Conservation (phyloP, 441 rosid species). For the Flueggea neowawraea region DNA sequence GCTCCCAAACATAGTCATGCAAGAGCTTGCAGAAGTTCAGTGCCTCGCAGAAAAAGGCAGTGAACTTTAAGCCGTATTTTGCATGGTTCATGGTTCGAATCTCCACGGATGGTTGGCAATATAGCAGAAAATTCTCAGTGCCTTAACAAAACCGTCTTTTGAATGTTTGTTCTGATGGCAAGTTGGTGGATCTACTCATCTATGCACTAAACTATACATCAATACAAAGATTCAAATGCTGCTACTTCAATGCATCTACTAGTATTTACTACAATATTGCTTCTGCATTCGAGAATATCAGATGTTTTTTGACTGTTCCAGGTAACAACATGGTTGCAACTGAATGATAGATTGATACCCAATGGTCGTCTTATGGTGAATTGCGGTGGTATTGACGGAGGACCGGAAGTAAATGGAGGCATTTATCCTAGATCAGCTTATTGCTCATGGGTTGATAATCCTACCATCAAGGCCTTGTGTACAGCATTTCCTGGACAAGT, state of each 20-base stretch:
- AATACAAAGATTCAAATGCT: too few species aligned
- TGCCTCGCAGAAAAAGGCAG: too few species aligned
- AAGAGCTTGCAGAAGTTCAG: too few species aligned
- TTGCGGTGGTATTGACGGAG: constrained; percentile 58
- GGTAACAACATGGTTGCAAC: constrained; percentile 60
- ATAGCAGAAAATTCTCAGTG: too few species aligned
- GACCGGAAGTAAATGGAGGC: constrained; percentile 25
- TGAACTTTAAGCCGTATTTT: too few species aligned
- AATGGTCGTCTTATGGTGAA: constrained; percentile 77
- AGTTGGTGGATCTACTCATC: too few species aligned
- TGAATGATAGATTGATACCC: constrained; percentile 60
- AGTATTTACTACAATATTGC: not conserved
- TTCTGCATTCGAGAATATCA: not conserved
- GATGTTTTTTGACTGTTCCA: constrained; percentile 13
- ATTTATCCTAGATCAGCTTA: constrained; percentile 18
- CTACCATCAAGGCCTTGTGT: constrained; percentile 56
- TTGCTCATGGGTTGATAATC: constrained; percentile 44
- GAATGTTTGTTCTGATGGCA: too few species aligned
- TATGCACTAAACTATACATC: too few species aligned
- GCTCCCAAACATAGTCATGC: too few species aligned
- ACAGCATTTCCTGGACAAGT: constrained; percentile 77
- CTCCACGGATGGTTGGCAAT: too few species aligned
- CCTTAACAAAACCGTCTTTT: too few species aligned
- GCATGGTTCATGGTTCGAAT: too few species aligned
- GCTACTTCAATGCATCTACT: not conserved